These are phyloP conservation scores for Umbelopsis sp. DNA, from an alignment of 192 early-diverging fungal species.

Conservation along the genomic window DNA sequence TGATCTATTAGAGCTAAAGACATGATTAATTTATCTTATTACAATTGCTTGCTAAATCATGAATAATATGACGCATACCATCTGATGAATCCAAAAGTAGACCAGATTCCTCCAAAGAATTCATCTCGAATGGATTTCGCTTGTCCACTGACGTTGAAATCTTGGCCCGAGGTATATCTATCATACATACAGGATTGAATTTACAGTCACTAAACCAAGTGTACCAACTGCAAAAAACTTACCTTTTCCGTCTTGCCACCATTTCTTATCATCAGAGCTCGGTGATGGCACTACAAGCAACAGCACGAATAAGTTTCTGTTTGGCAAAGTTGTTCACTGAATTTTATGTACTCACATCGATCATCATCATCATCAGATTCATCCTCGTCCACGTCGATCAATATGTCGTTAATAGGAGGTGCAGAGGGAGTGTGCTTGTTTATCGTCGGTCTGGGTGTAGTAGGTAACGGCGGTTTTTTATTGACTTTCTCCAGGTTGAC, in stretches of 20 bases:
- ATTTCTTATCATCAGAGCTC: conserved; percentile 53
- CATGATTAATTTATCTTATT: not conserved
- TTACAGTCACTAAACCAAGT: not conserved
- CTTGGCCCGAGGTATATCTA: conserved; percentile 16
- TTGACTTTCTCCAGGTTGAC: not conserved
- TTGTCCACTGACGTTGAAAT: conserved; percentile 17
- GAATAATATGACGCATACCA: conserved; percentile 31
- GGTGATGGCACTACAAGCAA: conserved; percentile 47
- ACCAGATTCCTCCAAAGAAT: conserved; percentile 11
- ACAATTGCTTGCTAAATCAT: not conserved
- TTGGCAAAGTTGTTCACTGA: not conserved
- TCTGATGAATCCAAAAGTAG: conserved; percentile 13
- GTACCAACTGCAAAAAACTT: not conserved
- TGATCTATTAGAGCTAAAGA: conserved; percentile 26
- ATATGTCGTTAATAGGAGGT: conserved; percentile 23
- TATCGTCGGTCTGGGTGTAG: conserved; percentile 14
- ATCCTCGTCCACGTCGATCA: conserved; percentile 26
- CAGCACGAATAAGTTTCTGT: not conserved
- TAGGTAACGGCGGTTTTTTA: conserved; percentile 14
- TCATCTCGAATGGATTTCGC: conserved; percentile 11
- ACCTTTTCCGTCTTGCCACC: conserved; percentile 54
- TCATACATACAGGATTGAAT: not conserved
- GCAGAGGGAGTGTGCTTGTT: not conserved
- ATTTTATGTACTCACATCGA: not conserved
- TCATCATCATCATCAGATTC: conserved; percentile 15